Percentiles rank a stretch among this genome's conserved stretches.
Evolutionary conservation across 139 green algal genomes (phyloP).

Genomic region (Tetraselmis chui): DNA sequence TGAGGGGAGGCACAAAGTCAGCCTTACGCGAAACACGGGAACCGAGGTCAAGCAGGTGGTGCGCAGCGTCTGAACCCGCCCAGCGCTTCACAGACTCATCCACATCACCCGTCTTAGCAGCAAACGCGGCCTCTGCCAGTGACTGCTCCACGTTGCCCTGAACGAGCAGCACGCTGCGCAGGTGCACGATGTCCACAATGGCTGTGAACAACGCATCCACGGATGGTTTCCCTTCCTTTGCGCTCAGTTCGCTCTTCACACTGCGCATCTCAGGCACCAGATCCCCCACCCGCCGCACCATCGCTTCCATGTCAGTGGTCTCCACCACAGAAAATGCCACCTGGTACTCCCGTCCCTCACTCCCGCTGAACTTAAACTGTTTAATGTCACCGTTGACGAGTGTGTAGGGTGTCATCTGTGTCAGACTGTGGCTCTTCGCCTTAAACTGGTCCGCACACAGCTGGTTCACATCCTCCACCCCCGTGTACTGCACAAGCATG

Average conservation of each 20-base stretch:
- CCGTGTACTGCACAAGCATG: conserved; percentile 20
- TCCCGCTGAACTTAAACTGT: conserved; percentile 22
- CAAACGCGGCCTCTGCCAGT: neutral
- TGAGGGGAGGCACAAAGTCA: neutral
- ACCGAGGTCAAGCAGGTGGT: neutral
- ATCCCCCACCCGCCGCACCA: conserved; percentile 1
- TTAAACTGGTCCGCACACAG: conserved; percentile 20
- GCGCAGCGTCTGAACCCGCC: neutral
- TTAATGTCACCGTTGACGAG: conserved; percentile 26
- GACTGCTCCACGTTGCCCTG: neutral
- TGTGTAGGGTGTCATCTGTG: conserved; percentile 15
- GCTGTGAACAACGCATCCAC: neutral
- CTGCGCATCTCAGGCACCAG: conserved; percentile 19
- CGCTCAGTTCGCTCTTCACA: conserved; percentile 12
- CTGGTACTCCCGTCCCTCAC: neutral
- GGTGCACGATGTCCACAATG: neutral
- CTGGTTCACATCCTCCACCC: conserved; percentile 17
- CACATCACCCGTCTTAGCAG: neutral
- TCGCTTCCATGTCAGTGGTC: conserved; percentile 16
- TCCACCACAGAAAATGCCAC: conserved; percentile 25
- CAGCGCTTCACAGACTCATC: neutral
- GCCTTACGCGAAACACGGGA: neutral
- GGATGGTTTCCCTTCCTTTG: neutral
- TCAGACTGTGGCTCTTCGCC: conserved; percentile 15
- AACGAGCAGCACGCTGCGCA: neutral